Percentiles rank a stretch among this genome's conserved stretches.
Conservation (phyloP, 495 filamentous ascomycete species). For the Aspergillus sclerotiicarbonarius region DNA sequence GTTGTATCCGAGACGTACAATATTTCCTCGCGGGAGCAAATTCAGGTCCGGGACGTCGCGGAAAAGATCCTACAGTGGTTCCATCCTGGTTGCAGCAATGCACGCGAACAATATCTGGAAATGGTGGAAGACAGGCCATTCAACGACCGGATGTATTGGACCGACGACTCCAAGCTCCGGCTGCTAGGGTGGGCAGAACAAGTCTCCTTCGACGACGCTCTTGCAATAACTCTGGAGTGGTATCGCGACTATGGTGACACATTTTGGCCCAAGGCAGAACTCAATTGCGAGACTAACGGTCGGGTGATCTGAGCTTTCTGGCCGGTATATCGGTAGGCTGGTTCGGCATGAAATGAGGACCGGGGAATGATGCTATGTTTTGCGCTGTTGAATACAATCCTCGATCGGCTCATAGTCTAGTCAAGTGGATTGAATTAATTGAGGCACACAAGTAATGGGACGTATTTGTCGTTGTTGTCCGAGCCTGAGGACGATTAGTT, state of each 20-base stretch:
- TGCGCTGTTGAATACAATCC: too few species aligned
- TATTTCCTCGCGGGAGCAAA: conserved; percentile 2
- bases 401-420: too few species aligned
- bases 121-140: conserved; percentile 7
- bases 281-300: background rate
- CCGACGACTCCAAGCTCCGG: conserved; percentile 10
- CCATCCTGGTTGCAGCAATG: background rate
- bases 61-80: conserved; percentile 5
- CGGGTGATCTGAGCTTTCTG: too few species aligned
- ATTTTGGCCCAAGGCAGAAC: conserved; percentile 3
- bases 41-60: conserved; percentile 2
- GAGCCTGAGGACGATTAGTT: too few species aligned
- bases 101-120: background rate
- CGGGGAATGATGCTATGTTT: too few species aligned
- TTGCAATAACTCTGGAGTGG: background rate
- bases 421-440: too few species aligned
- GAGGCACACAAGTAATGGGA: too few species aligned
- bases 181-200: conserved; percentile 4
- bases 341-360: too few species aligned
- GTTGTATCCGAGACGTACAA: conserved; percentile 3
- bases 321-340: too few species aligned
- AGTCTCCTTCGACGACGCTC: conserved; percentile 1
- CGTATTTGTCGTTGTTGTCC: too few species aligned
- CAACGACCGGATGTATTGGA: conserved; percentile 13
- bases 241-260: background rate